Conservation (phyloP, 768 basidiomycete species). For the Trametopsis cervina region DNA sequence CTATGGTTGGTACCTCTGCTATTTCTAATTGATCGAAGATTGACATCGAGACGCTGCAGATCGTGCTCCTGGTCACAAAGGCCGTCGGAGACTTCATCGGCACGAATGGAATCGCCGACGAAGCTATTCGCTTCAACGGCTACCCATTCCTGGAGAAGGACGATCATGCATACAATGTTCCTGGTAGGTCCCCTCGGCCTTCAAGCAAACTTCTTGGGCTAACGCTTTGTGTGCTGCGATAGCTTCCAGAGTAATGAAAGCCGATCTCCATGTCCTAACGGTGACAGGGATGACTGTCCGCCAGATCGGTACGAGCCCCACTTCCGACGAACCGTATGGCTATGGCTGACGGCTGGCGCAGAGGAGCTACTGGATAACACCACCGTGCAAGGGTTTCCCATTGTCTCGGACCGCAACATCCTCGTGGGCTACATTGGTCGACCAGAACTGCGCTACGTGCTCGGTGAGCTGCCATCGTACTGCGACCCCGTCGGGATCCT, state of each 20-base stretch:
- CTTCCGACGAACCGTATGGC: not conserved
- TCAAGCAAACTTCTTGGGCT: too few species aligned
- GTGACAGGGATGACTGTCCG: slow-evolving; percentile 70
- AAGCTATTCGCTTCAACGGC: slow-evolving; percentile 95
- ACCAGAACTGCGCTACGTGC: slow-evolving; percentile 76
- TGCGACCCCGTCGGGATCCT: not conserved
- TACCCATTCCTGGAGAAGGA: slow-evolving; percentile 97
- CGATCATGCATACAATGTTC: slow-evolving; percentile 85
- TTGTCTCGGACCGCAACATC: slow-evolving; percentile 57
- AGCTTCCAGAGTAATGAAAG: slow-evolving; percentile 91
- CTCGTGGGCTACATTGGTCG: slow-evolving; percentile 87
- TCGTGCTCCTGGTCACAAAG: slow-evolving; percentile 93
- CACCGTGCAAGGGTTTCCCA: slow-evolving; percentile 86
- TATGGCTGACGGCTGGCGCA: slow-evolving; percentile 26
- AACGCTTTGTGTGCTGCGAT: too few species aligned
- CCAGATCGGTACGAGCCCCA: slow-evolving; percentile 64
- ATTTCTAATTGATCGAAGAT: slow-evolving; percentile 1
- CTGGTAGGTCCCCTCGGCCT: too few species aligned
- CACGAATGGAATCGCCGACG: slow-evolving; percentile 91
- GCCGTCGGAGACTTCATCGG: slow-evolving; percentile 95
- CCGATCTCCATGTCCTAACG: slow-evolving; percentile 64
- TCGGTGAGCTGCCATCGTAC: slow-evolving; percentile 45
- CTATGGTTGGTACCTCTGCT: slow-evolving; percentile 62
- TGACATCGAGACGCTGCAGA: slow-evolving; percentile 42
- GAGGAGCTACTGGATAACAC: slow-evolving; percentile 68